Base-by-base conservation (phyloP, 2,329 filamentous ascomycete species). In the Fusarium xylarioides region DNA sequence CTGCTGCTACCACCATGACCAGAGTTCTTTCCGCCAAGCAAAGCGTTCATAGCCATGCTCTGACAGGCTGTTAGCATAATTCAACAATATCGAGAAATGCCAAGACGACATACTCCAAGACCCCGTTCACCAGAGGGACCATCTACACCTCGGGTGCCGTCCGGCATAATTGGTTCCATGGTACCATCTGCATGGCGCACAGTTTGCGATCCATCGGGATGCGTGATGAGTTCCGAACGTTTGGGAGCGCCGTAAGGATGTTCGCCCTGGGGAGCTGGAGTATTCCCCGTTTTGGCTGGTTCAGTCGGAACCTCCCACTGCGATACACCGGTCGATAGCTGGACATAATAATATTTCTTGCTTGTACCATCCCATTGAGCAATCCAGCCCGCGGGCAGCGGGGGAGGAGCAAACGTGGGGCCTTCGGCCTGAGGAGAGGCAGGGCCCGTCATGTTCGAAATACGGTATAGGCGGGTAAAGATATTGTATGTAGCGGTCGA, bases 241-340 rank as follows among this genome's bases (percentile, higher is more conserved):
- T 87, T 84, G 63, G 89, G 88, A 18, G 85, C 83, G 66, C 89
- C 89, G 81, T 91, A 92, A 10, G 91, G 91, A 76, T 92, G 90
- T 26, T 91, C 89, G 68, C 80, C 76, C 59, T 81, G 84, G 64
- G 86, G 86, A 69, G 83, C 87, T 50, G 88, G 91, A 42, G 88
- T 91, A 78, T 84, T 89, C 70, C 90, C 89, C 28, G 88, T 86
- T 49, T 89, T 90, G 12, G 88, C 91, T 55, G 91, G 86, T 66
- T 89, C 85, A 19, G 89, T 93, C 37, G 91, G 91, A 37, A 88
- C 86, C n/a, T 93, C 91, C 91, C 92, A 93, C 81, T 93, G 91
- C 71, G 91, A 92, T 42, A 89, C 86, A 53, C 91, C 91, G 12
- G 91, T 93, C 59, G 90, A 91, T 61, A 93, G 88, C 81, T 93